phyloP scores from a whole-genome alignment of 371 early-diverging fungal species.

The Mortierella sp. region DNA sequence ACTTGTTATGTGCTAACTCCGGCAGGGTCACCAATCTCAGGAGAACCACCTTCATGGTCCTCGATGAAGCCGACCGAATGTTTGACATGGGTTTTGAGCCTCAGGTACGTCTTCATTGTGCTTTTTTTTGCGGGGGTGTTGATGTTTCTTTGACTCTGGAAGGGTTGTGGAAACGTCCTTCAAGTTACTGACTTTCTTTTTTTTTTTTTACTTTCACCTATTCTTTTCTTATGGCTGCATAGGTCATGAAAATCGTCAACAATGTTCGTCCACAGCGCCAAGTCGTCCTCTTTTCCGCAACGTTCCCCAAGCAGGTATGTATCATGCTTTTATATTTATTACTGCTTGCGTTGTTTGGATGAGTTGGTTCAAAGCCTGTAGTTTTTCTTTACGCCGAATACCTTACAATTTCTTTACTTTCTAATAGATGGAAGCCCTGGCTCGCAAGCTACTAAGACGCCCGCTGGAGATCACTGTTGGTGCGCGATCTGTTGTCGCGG shows the following conservation, averaged over 20 bases:
- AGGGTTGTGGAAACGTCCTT: background rate
- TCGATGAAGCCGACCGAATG: conserved; percentile 99
- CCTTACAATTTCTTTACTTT: background rate
- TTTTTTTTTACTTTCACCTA: no score
- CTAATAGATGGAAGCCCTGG: conserved; percentile 93
- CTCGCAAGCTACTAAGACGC: conserved; percentile 90
- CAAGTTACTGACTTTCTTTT: background rate
- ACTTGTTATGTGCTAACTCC: conserved; percentile 96
- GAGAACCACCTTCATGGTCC: conserved; percentile 96
- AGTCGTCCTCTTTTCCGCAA: conserved; percentile 96
- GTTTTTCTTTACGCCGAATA: background rate
- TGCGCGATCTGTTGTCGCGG: conserved; percentile 89
- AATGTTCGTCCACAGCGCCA: conserved; percentile 96
- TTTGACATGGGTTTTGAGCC: conserved; percentile 99
- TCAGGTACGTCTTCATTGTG: conserved; percentile 68
- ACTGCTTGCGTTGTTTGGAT: background rate
- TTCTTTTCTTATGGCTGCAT: background rate
- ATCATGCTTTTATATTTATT: background rate
- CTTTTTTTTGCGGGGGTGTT: background rate
- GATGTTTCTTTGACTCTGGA: background rate
- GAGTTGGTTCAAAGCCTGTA: no score
- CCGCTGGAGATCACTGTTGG: conserved; percentile 97
- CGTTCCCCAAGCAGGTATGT: conserved; percentile 91
- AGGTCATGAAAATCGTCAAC: conserved; percentile 96
- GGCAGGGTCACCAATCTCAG: conserved; percentile 96